Conservation (phyloP, 164 flowering plant species). For the Saururus chinensis region DNA sequence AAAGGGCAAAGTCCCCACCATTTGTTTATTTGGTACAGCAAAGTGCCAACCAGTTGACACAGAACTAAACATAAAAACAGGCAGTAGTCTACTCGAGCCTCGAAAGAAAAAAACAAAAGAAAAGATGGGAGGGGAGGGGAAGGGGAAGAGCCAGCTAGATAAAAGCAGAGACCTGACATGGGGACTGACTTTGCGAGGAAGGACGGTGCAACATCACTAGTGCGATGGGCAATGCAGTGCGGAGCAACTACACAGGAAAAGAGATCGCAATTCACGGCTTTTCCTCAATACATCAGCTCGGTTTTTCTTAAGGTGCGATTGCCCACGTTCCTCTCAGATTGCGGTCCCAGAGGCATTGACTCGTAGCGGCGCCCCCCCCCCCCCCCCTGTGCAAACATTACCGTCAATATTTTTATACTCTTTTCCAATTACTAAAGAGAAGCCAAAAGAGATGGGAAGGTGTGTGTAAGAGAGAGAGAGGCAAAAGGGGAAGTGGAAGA, state of each 20-base stretch:
- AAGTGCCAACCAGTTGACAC: no score
- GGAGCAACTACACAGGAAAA: constrained; percentile 15
- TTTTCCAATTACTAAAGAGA: no score
- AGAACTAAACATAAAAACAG: no score
- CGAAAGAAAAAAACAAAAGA: no score
- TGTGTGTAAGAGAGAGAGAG: background rate
- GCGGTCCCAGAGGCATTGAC: constrained; percentile 17
- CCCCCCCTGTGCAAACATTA: no score
- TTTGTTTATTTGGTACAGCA: no score
- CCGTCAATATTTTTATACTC: no score
- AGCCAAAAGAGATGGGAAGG: no score
- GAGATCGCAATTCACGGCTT: constrained; percentile 40
- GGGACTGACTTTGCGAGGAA: constrained; percentile 15
- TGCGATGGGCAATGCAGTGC: constrained; percentile 1
- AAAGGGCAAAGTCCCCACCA: no score
- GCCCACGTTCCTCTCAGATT: background rate
- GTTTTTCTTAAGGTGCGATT: constrained; percentile 1
- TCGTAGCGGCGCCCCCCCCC: no score
- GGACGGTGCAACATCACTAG: no score
- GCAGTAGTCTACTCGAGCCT: no score
- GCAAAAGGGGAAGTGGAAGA: background rate
- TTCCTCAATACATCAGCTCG: constrained; percentile 8
- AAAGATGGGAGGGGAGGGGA: background rate
- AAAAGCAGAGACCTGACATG: constrained; percentile 11
- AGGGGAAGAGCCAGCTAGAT: constrained; percentile 1